Evolutionary conservation across 2,329 filamentous ascomycete species (phyloP), one percentile per base, ranked within the genome.

Genomic region (Penicillium sclerotigenum): DNA sequence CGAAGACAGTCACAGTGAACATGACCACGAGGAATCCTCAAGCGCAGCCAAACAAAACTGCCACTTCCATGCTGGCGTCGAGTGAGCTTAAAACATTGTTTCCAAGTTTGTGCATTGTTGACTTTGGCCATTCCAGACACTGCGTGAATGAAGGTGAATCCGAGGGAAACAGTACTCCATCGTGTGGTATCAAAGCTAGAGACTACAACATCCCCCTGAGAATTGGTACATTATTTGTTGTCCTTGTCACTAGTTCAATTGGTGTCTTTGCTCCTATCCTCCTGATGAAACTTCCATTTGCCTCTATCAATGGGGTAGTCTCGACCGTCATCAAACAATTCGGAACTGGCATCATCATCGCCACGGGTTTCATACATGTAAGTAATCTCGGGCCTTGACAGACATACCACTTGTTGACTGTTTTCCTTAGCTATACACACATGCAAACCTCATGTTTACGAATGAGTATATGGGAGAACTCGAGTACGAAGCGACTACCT

Each of bases 51-150:
- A 72, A n/a, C 64, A 79, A 60, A 78, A 83, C 63, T 90, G 87
- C 63, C 88, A 91, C 67, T 89, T 87, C 71, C 88, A 91, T 63
- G 87, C 87, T 10, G 87, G 87, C 36, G 85, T 91, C 22, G 86
- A 90, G 87, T 89, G 75, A 73, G 85, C 75, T 54, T n/a, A 11
- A 34, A 11, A 7, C 1, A 6, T 24, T 8, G 13, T 9, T n/a
- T 10, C 14, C 10, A 8, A 14, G 22, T 43, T 7, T 18, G 9
- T 36, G 6, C 5, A 6, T 5, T 47, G 16, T 20, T 59, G 47
- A 67, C 50, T 45, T 59, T 57, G 20, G 29, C 47, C 33, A 26
- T 47, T 55, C 14, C 51, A 74, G 65, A 64, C 71, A 89, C 64
- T 89, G 87, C 60, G 79, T 82, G 13, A 79, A 80, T 8, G 76